Evolutionary conservation across 2,329 filamentous ascomycete genomes (phyloP).

Genomic region (Trichoderma sp.): DNA sequence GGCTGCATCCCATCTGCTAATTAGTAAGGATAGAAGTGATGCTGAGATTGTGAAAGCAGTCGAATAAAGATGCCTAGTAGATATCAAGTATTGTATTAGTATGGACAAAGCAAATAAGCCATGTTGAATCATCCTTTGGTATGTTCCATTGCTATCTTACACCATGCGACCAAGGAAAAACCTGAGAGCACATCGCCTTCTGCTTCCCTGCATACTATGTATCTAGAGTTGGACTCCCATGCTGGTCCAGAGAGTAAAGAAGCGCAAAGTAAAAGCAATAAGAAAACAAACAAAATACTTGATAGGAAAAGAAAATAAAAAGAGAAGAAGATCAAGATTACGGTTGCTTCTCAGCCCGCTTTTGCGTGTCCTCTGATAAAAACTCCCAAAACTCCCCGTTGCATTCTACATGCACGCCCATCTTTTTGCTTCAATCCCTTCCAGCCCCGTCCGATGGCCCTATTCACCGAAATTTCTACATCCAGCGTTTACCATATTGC

Average conservation of each 20-base stretch:
- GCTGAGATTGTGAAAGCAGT: not conserved
- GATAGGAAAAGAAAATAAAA: not conserved
- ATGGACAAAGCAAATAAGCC: not conserved
- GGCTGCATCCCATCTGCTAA: not conserved
- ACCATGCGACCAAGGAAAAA: not conserved
- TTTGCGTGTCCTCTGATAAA: not conserved
- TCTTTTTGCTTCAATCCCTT: not conserved
- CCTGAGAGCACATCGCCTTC: not conserved
- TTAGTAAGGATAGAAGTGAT: not conserved
- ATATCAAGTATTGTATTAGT: not conserved
- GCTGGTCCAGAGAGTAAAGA: not conserved
- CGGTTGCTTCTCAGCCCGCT: not conserved
- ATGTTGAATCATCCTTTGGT: not conserved
- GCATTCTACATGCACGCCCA: not conserved
- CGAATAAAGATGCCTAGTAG: not conserved
- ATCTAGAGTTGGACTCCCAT: not conserved
- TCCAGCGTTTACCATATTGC: not conserved
- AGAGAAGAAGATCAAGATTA: not conserved
- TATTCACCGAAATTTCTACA: not conserved
- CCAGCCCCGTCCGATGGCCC: not conserved
- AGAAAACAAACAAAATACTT: not conserved
- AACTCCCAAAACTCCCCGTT: conserved; percentile 9
- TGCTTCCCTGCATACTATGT: not conserved
- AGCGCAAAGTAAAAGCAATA: not conserved
- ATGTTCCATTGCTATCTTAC: conserved; percentile 5